These are phyloP conservation scores for Pyrenochaeta sp. DNA, from an alignment of 2,329 filamentous ascomycete species.

Conservation along the genomic window DNA sequence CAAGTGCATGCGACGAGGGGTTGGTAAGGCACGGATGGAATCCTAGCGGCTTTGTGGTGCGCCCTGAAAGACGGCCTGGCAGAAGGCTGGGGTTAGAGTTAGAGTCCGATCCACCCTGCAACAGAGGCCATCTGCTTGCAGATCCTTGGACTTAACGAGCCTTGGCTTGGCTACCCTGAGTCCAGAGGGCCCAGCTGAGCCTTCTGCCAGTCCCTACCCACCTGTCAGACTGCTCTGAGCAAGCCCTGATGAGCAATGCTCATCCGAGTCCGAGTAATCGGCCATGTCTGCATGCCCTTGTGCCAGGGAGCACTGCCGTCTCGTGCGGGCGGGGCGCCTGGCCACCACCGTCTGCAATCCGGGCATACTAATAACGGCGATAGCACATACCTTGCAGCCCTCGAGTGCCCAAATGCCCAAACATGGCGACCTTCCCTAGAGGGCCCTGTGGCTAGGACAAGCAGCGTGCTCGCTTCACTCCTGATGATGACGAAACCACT, in stretches of 20 bases:
- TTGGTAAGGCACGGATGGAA: constrained; percentile 33
- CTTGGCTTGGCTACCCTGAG: constrained; percentile 16
- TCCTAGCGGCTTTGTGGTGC: constrained; percentile 38
- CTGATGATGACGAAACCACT: constrained; percentile 17
- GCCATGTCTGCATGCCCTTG: constrained; percentile 22
- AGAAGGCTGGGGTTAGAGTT: constrained; percentile 34
- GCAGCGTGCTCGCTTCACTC: constrained; percentile 24
- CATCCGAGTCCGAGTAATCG: constrained; percentile 8
- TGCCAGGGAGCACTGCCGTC: constrained; percentile 17
- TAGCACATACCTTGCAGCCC: constrained; percentile 22
- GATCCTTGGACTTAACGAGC: constrained; percentile 18
- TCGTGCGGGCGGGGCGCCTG: constrained; percentile 19
- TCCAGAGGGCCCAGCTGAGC: constrained; percentile 12
- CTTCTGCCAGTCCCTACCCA: not conserved
- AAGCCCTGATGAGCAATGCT: constrained; percentile 13
- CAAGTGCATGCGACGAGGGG: constrained; percentile 41
- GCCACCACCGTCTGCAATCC: constrained; percentile 18
- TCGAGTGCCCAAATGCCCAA: constrained; percentile 13
- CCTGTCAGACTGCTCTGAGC: not conserved
- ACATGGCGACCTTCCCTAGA: constrained; percentile 5
- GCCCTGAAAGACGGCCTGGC: constrained; percentile 33
- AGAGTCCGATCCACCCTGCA: constrained; percentile 39
- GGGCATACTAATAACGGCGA: constrained; percentile 19
- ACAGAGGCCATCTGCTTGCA: constrained; percentile 25
- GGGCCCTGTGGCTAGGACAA: constrained; percentile 6